Evolutionary conservation across 2,329 filamentous ascomycete species (phyloP), one percentile per base, ranked within the genome.

Genomic region (Dichotomopilus funicola): DNA sequence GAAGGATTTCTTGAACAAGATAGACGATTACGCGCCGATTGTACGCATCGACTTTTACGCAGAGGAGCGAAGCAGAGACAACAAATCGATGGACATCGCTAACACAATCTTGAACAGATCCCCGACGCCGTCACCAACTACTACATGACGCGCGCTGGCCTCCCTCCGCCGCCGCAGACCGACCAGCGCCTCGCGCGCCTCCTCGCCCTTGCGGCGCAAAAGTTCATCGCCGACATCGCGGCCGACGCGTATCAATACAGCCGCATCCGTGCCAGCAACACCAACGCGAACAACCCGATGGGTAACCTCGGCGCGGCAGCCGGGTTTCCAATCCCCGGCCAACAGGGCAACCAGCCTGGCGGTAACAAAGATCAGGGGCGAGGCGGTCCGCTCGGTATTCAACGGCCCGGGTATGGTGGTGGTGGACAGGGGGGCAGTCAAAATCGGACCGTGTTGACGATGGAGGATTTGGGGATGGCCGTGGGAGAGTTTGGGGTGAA

Each of bases 391-490:
- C 74, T 87, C 61, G 90, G 85, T 2, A 87, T 88, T 59, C 87
- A 91, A 74, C 76, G 89, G 50, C 83, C 88, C 31, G 89, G 89
- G 0, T 92, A 86, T 67, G 90, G 89, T 12, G 94, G 92, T 61
- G 92, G 92, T 63, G 91, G 91, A 0, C 89, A 91, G 66, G 91
- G 91, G 34, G 89, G 89, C 1, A 88, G 85, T 54, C 89, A 95
- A 74, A 95, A 95, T 61, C 81, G 91, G 61, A 96, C 94, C 13
- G 92, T 99, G 54, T 78, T 99, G 59, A 97, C 94, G 0, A 97
- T 99, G 94, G 94, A 99, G 73, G 94, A 99, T 71, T 72, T 99
- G 65, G 94, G 94, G 12, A 97, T 97, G 91, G 94, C 94, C 1
- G 92, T 97, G 35, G 89, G 89, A 36, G 94, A 99, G 77, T 99